These are phyloP conservation scores for Calonectria crousiana DNA, from an alignment of 2,329 filamentous ascomycete species.

Conservation along the genomic window DNA sequence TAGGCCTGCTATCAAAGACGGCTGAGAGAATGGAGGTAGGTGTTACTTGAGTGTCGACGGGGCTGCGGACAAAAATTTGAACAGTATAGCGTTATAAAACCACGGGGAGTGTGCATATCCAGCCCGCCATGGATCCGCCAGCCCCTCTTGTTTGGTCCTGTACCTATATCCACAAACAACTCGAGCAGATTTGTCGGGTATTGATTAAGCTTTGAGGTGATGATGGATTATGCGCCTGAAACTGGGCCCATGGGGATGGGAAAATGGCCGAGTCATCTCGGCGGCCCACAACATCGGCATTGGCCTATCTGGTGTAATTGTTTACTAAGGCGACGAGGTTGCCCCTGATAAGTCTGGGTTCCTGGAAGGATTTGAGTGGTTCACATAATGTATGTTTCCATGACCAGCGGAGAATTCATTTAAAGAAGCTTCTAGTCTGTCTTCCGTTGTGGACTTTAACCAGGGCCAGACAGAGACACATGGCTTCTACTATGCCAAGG, in stretches of 20 bases:
- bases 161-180: not conserved
- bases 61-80: not conserved
- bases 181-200: not conserved
- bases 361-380: not conserved
- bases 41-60: not conserved
- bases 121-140: not conserved
- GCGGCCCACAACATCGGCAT: not conserved
- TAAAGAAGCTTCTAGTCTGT: not conserved
- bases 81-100: not conserved
- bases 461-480: not conserved
- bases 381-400: not conserved
- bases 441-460: not conserved
- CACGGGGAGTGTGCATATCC: constrained; percentile 2
- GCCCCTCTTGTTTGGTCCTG: not conserved
- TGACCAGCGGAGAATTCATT: not conserved
- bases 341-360: not conserved
- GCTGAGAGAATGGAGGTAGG: not conserved
- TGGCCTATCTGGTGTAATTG: not conserved
- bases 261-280: not conserved
- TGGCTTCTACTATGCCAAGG: not conserved
- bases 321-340: not conserved
- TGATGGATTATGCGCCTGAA: not conserved
- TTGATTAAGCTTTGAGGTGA: not conserved
- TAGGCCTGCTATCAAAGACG: not conserved
- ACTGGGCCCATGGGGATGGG: not conserved